A percentile compares a stretch with the other conserved stretches of the same genome.
phyloP scores from a whole-genome alignment of 1,284 basidiomycete genomes.

The Veloporphyrellus conicus region DNA sequence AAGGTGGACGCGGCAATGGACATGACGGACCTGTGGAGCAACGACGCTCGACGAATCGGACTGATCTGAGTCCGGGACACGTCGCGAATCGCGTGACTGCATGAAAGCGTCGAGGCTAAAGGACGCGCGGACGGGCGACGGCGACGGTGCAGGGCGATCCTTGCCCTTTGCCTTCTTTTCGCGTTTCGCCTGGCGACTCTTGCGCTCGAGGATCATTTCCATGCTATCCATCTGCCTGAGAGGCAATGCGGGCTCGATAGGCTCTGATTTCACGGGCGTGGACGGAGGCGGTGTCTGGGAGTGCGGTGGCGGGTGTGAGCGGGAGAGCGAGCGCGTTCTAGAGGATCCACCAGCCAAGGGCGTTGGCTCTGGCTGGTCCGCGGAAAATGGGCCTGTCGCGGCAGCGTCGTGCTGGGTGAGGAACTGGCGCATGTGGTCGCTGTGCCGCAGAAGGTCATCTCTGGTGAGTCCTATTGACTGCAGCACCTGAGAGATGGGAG shows the following conservation, averaged over 20 bases:
- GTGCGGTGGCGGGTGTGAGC: constrained; percentile 40
- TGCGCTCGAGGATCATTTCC: constrained; percentile 68
- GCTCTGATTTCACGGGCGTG: constrained; percentile 61
- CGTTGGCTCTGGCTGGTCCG: constrained; percentile 34
- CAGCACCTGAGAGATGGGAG: constrained; percentile 63
- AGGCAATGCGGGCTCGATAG: constrained; percentile 44
- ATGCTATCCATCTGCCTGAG: constrained; percentile 62
- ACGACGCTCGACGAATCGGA: constrained; percentile 24
- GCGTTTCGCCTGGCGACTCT: constrained; percentile 50
- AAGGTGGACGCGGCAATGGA: constrained; percentile 9
- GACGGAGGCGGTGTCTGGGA: constrained; percentile 39
- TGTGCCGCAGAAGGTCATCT: constrained; percentile 62
- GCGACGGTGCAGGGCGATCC: constrained; percentile 47
- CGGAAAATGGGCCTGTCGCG: constrained; percentile 43
- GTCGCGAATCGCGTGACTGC: constrained; percentile 53
- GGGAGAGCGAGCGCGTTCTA: constrained; percentile 49
- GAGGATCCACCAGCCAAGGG: constrained; percentile 39
- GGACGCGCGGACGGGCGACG: constrained; percentile 43
- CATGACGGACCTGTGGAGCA: constrained; percentile 33
- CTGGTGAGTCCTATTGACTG: constrained; percentile 64
- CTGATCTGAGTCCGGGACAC: constrained; percentile 33
- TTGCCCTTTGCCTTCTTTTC: constrained; percentile 47
- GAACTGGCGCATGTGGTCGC: constrained; percentile 71
- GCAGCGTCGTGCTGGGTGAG: constrained; percentile 49
- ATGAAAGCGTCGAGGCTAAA: constrained; percentile 47